These are phyloP conservation scores for Annulohypoxylon bovei DNA, from an alignment of 495 filamentous ascomycete species.

Conservation along the genomic window DNA sequence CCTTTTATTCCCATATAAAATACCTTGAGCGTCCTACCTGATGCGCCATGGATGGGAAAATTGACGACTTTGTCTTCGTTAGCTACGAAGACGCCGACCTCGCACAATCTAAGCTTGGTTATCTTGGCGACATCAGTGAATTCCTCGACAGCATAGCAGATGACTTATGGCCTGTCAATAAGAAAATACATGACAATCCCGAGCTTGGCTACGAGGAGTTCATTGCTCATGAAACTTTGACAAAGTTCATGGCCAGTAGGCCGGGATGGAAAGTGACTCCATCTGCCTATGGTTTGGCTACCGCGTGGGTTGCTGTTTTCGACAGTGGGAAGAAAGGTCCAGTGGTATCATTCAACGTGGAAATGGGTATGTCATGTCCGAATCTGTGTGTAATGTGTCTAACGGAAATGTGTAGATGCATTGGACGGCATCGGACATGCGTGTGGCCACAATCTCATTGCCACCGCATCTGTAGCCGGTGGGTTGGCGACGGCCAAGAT, in stretches of 20 bases:
- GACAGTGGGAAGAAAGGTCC: conserved; percentile 59
- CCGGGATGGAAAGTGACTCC: conserved; percentile 66
- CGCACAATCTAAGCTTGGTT: conserved; percentile 17
- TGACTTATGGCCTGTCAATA: conserved; percentile 55
- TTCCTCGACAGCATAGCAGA: conserved; percentile 50
- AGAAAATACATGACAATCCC: conserved; percentile 69
- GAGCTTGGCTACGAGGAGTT: conserved; percentile 67
- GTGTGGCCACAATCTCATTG: conserved; percentile 77
- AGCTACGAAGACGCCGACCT: conserved; percentile 35
- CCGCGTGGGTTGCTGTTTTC: conserved; percentile 67
- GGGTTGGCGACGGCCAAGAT: conserved; percentile 66
- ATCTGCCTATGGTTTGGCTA: conserved; percentile 63
- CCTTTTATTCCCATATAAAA: not conserved
- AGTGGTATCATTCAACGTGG: conserved; percentile 65
- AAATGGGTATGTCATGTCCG: conserved; percentile 57
- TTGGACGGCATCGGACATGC: conserved; percentile 71
- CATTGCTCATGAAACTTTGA: conserved; percentile 67
- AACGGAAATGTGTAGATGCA: conserved; percentile 52
- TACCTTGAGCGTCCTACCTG: not conserved
- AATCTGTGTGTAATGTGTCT: conserved; percentile 1
- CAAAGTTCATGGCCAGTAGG: conserved; percentile 61
- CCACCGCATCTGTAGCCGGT: conserved; percentile 67
- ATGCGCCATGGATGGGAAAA: conserved; percentile 26
- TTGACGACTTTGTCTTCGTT: conserved; percentile 44
- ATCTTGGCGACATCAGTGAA: conserved; percentile 49